Evolutionary conservation across 306 rosid species (phyloP), one percentile per base, ranked within the genome.

Genomic region (Sindora glabra): DNA sequence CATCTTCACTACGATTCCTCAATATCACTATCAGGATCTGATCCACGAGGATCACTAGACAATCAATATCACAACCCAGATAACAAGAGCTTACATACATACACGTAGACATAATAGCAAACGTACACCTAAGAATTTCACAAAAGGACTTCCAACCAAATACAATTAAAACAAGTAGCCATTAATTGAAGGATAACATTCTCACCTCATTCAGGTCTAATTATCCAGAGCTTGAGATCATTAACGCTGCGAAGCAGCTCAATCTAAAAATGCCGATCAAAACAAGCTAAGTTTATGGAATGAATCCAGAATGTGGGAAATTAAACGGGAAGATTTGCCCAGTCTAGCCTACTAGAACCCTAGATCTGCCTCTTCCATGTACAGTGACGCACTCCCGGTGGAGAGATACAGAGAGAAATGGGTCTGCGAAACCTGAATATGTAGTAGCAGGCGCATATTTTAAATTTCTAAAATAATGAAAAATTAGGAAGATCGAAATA

Each of bases 191-290:
- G 21, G 25, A 27, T 3, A 25, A 19, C n/a, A 39, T 63, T 8
- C 44, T 24, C 44, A 78, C 79, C 77, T 78, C 77, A 65, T 62
- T 37, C 42, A 21, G 18, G 50, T 52, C 59, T 30, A 62, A 19
- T 12, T 15, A 19, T 30, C 41, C 55, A 21, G 27, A 38, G 25
- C 34, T 46, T 6, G 42, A 47, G 44, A 45, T 5, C 6, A 21
- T 3, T 46, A 16, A 42, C 11, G 33, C 38, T 18, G 62, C 26
- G 25, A 26, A 40, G 48, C 14, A 46, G 62, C 77, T 77, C 64
- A 69, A 17, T 52, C 59, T 18, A 42, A 48, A 39, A 54, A 49
- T 33, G 30, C 40, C 36, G 47, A 42, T 24, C 30, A 51, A 14
- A 16, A 6, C 63, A 6, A 34, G 22, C 13, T 15, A 6, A 3